Evolutionary conservation across 2,329 filamentous ascomycete species (phyloP).

Genomic region (Myotisia sp.): DNA sequence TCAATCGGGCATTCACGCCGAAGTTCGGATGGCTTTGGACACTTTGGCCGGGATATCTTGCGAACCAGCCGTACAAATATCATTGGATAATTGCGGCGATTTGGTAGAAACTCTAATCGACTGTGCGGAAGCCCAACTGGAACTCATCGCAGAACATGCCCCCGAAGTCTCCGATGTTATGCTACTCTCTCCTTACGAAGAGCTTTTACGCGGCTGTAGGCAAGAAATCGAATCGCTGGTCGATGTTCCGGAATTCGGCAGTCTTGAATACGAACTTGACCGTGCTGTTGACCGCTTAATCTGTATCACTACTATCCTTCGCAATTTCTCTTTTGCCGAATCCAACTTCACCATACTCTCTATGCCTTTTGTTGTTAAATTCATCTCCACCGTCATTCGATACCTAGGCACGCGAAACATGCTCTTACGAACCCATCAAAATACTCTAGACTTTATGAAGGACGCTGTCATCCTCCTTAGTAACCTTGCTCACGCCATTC

Average conservation of each 20-base stretch:
- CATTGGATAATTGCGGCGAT: constrained; percentile 67
- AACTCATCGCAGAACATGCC: constrained; percentile 69
- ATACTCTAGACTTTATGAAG: constrained; percentile 95
- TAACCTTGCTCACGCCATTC: constrained; percentile 67
- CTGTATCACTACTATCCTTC: constrained; percentile 79
- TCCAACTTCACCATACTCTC: constrained; percentile 64
- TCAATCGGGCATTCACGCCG: constrained; percentile 75
- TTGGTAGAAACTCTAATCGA: constrained; percentile 77
- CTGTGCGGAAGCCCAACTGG: constrained; percentile 77
- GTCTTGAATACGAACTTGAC: constrained; percentile 65
- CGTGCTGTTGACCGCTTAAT: constrained; percentile 75
- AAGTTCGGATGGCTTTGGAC: constrained; percentile 82
- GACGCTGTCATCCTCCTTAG: constrained; percentile 79
- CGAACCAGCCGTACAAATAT: constrained; percentile 48
- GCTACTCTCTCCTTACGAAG: constrained; percentile 71
- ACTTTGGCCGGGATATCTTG: constrained; percentile 60
- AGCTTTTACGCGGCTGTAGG: constrained; percentile 65
- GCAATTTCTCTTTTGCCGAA: constrained; percentile 78
- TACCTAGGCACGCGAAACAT: constrained; percentile 81
- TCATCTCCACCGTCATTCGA: constrained; percentile 68
- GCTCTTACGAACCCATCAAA: constrained; percentile 64
- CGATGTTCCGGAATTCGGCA: constrained; percentile 60
- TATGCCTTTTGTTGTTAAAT: constrained; percentile 63
- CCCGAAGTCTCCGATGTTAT: constrained; percentile 78
- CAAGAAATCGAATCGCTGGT: constrained; percentile 58